A percentile compares a stretch with the other conserved stretches of the same genome.
Evolutionary conservation across 768 basidiomycete species (phyloP).

Genomic region (Russula foetens): DNA sequence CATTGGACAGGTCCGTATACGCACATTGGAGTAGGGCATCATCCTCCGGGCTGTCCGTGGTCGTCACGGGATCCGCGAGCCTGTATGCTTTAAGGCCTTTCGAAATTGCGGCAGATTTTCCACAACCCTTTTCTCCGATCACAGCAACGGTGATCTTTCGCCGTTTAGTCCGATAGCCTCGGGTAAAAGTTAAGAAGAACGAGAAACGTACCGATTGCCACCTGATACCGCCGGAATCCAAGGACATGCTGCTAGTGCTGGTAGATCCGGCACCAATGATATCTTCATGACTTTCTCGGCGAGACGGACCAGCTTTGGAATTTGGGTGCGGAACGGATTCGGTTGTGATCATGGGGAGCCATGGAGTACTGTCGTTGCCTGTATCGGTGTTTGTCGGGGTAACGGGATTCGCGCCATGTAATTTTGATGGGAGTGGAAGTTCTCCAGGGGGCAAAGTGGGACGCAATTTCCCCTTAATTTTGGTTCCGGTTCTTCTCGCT

Average conservation of each 20-base stretch:
- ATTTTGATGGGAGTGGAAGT: conserved; percentile 26
- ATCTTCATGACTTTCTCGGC: not conserved
- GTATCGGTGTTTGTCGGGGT: not conserved
- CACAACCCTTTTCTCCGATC: conserved; percentile 69
- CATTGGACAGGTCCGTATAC: conserved; percentile 21
- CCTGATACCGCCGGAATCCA: not conserved
- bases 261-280: not conserved
- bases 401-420: conserved; percentile 5
- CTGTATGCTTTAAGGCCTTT: conserved; percentile 64
- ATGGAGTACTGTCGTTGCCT: not conserved
- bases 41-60: conserved; percentile 18
- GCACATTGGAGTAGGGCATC: conserved; percentile 23
- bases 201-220: conserved; percentile 9
- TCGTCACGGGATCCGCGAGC: conserved; percentile 30
- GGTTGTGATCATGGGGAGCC: not conserved
- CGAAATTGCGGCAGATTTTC: conserved; percentile 76
- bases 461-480: conserved; percentile 27
- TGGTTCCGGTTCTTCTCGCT: not conserved
- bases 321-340: not conserved
- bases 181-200: not conserved
- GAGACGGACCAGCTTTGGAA: conserved; percentile 3
- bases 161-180: conserved; percentile 1
- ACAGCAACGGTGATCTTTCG: conserved; percentile 57
- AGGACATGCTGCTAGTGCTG: not conserved
- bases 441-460: conserved; percentile 26